A percentile compares a stretch with the other conserved stretches of the same genome.
Conservation (phyloP, 2,329 filamentous ascomycete species). For the Triangularia setosa region DNA sequence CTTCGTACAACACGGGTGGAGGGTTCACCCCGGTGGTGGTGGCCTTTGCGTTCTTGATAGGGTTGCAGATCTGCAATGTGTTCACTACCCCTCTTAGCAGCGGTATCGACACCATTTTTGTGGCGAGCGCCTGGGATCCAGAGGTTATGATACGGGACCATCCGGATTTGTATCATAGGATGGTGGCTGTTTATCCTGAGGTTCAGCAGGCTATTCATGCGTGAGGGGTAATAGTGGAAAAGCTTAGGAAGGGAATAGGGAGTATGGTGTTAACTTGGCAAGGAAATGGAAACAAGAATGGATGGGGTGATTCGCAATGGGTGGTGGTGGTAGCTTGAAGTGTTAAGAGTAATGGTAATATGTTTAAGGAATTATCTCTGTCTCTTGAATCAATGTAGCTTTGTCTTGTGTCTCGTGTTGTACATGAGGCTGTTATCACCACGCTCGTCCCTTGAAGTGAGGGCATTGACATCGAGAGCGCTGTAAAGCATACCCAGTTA, state of each 20-base stretch:
- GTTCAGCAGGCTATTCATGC: conserved; percentile 75
- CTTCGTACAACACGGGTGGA: conserved; percentile 66
- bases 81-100: conserved; percentile 85
- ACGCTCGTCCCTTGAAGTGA: too few species aligned
- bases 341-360: background rate
- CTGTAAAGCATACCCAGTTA: too few species aligned
- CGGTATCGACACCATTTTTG: conserved; percentile 90
- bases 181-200: conserved; percentile 79
- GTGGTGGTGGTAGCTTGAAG: background rate
- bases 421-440: too few species aligned
- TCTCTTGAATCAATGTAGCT: too few species aligned
- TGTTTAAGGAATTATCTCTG: too few species aligned
- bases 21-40: conserved; percentile 73
- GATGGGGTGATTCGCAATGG: background rate
- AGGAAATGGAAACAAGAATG: background rate
- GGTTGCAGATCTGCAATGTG: conserved; percentile 82
- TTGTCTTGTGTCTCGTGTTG: too few species aligned
- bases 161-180: conserved; percentile 71
- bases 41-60: conserved; percentile 84
- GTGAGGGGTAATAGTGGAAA: conserved; percentile 26
- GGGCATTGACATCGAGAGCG: too few species aligned
- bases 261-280: background rate
- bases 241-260: background rate
- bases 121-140: conserved; percentile 67
- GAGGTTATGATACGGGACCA: conserved; percentile 77